Conservation (phyloP, 2,329 filamentous ascomycete genomes). For the Plectosphaerella plurivora region DNA sequence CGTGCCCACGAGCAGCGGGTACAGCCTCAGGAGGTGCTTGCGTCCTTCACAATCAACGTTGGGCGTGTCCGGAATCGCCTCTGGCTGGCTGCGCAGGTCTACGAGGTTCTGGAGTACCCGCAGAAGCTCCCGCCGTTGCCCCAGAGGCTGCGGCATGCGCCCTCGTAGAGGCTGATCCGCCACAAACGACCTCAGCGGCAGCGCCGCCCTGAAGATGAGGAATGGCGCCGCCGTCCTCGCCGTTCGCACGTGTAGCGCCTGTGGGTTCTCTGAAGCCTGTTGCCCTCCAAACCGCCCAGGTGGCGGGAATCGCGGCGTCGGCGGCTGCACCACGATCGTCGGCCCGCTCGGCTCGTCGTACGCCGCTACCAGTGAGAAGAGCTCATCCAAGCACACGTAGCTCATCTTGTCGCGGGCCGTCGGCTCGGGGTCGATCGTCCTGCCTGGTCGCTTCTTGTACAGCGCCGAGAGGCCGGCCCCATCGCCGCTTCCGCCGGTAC, state of each 20-base stretch:
- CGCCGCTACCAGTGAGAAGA: constrained; percentile 63
- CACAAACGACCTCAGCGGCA: constrained; percentile 79
- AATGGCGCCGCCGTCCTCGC: constrained; percentile 75
- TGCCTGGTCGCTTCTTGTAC: constrained; percentile 62
- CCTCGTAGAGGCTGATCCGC: constrained; percentile 89
- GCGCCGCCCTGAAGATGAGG: constrained; percentile 73
- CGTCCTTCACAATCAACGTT: constrained; percentile 53
- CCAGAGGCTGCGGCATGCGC: constrained; percentile 80
- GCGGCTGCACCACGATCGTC: constrained; percentile 34
- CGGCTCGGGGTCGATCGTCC: constrained; percentile 64
- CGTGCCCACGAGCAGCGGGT: constrained; percentile 69
- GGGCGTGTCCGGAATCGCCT: constrained; percentile 57
- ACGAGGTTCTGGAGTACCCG: constrained; percentile 66
- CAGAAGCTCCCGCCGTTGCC: constrained; percentile 72
- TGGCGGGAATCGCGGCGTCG: constrained; percentile 36
- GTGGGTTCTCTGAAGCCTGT: constrained; percentile 18
- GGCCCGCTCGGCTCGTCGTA: constrained; percentile 34
- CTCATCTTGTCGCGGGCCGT: constrained; percentile 67
- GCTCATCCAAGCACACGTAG: constrained; percentile 75
- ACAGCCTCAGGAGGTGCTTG: constrained; percentile 77
- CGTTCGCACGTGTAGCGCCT: constrained; percentile 50
- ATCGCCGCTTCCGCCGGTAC: constrained; percentile 28
- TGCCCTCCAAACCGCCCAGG: constrained; percentile 7
- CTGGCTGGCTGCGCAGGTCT: constrained; percentile 62
- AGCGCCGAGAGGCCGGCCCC: constrained; percentile 55